Base-by-base conservation (phyloP, 495 filamentous ascomycete species). In the Penicillium mononematosum region DNA sequence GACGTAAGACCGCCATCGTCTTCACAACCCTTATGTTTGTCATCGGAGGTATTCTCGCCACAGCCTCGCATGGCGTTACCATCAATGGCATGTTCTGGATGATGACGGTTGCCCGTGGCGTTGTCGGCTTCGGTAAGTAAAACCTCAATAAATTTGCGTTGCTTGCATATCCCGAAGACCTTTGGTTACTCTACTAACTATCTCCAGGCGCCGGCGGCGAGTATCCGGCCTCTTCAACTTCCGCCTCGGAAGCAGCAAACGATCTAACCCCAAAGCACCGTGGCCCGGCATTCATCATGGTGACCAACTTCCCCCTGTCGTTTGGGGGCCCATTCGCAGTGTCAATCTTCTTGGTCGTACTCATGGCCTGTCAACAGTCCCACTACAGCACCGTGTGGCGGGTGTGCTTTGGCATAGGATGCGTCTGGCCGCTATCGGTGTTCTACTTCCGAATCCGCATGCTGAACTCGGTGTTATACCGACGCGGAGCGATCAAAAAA, bases 381-480 rank as follows among this genome's bases (percentile, higher is more conserved):
- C 69, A 76, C 52, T 74, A 73, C 53, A 75, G 68, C 29, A 80
- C 76, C 2, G 74, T 81, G 19, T 83, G 79, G 79, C 71, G 79
- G 2, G 73, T 79, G 1, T 78, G 73, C 59, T 82, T 81, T 45
- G 78, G 75, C 2, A 75, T 83, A 41, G 80, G 79, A 16, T 75
- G 78, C 44, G 59, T 82, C 46, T 74, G 77, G 56, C 81, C 81
- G 5, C 59, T 83, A 11, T 69, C 72, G 2, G 69, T 82, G 5
- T 80, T 83, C 53, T 81, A 79, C 63, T 82, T 83, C 62, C 75
- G 81, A 10, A 65, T 82, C 41, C 74, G 70, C 51, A 82, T 82
- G 73, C 65, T 80, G 16, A 79, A 81, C 60, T 78, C 78, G 2
- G 70, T 68, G 19, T 73, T 79, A 8, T 83, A 82, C 50, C 75